Evolutionary conservation across 108 stramenopile genomes (phyloP), one percentile per base, ranked within the genome.

Genomic region (Fragilaria radians): DNA sequence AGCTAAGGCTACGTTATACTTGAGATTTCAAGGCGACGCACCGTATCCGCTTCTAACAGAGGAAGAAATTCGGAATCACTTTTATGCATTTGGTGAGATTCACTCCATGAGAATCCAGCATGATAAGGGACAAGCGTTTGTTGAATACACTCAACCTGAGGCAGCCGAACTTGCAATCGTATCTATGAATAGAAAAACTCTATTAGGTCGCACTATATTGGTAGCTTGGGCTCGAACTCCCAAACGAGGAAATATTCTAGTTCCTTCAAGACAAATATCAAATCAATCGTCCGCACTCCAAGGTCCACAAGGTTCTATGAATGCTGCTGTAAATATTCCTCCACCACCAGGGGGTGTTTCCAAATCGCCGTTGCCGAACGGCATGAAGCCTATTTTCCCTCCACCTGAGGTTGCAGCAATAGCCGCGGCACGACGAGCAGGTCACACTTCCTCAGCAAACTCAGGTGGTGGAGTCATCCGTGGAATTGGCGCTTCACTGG

Each of bases 91-190:
- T 74, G 93, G 91, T 26, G 89, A 89, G 73, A 85, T 94, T 63
- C 62, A 74, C 0, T 76, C 85, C 1, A 79, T 96, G n/a, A 65
- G 89, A 47, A 72, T 92, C 57, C 91, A 89, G 52, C 70, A 75
- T 11, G 79, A 85, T 31, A 77, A 78, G 54, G 85, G 85, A 1
- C 70, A 74, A 19, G 83, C 78, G 18, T 94, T 96, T 76, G 85
- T 96, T 19, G 95, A 96, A 65, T 96, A 85, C 64, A 85, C 87
- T n/a, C 69, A 83, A 14, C 84, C 88, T 18, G 83, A 86, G 51
- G 85, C 85, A 4, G 72, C 91, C 2, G 87, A 94, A 62, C 70
- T 85, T 32, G 95, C 95, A 9, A 84, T 88, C 63, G 75, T 80
- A 45, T 67, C 70, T 32, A 79, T 83, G 67, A 83, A 80, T 62